Evolutionary conservation across 768 basidiomycete species (phyloP).

Genomic region (Cyclocybe cylindracea): DNA sequence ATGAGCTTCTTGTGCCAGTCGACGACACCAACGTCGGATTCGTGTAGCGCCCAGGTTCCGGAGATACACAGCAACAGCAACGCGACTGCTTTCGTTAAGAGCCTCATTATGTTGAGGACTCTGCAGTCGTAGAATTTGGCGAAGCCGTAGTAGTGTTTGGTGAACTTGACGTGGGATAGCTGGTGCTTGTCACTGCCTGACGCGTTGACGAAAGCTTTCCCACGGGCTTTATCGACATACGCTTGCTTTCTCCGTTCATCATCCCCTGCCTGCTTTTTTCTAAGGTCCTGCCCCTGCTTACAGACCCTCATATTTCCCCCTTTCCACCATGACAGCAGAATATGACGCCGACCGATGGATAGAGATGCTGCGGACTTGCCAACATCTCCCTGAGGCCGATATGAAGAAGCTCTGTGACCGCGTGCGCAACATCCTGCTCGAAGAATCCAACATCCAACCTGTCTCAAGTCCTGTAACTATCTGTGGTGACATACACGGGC

Average conservation of each 20-base stretch:
- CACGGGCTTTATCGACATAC: conserved; percentile 6
- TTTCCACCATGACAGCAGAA: neutral
- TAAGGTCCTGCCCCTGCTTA: neutral
- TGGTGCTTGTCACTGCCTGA: conserved; percentile 3
- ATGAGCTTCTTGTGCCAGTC: conserved; percentile 86
- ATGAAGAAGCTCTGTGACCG: conserved; percentile 93
- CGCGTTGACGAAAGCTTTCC: conserved; percentile 11
- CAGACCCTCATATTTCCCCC: neutral
- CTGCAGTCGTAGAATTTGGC: neutral
- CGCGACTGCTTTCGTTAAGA: conserved; percentile 18
- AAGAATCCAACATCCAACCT: conserved; percentile 97
- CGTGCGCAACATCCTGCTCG: conserved; percentile 86
- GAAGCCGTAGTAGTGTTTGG: neutral
- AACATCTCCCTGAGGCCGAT: conserved; percentile 85
- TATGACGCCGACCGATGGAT: conserved; percentile 79
- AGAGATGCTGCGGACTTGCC: conserved; percentile 81
- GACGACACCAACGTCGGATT: conserved; percentile 76
- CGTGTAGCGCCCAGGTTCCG: conserved; percentile 52
- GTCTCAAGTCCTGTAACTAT: conserved; percentile 93
- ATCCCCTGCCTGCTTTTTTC: neutral
- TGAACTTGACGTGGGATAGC: neutral
- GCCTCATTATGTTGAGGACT: conserved; percentile 25
- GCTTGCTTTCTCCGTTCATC: conserved; percentile 1
- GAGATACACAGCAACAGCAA: conserved; percentile 19
- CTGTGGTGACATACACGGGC: conserved; percentile 96